A percentile compares a stretch with the other conserved stretches of the same genome.
These are phyloP conservation scores for Leucoagaricus sp. DNA, from an alignment of 1,284 basidiomycete species.

Conservation along the genomic window DNA sequence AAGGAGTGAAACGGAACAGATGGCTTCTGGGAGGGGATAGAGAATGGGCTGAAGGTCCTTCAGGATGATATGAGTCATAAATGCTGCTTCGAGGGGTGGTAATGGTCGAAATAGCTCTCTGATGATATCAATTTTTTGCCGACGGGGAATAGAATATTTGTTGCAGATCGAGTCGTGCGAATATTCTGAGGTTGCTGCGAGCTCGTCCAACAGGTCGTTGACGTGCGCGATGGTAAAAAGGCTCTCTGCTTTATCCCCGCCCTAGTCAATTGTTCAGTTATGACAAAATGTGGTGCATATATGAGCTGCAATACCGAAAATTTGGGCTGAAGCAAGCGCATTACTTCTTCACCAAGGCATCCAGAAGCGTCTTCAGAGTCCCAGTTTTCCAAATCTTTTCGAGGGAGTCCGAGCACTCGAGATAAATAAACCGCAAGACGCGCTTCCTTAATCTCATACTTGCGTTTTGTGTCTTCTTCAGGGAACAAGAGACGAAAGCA, in stretches of 20 bases:
- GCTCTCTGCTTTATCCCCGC: conserved; percentile 22
- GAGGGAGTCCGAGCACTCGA: conserved; percentile 48
- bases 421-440: conserved; percentile 59
- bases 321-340: conserved; percentile 39
- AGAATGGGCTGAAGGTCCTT: conserved; percentile 80
- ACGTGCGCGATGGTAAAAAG: conserved; percentile 49
- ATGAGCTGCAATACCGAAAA: conserved; percentile 31
- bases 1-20: conserved; percentile 50
- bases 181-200: conserved; percentile 67
- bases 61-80: conserved; percentile 82
- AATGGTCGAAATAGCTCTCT: conserved; percentile 54
- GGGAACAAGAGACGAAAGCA: conserved; percentile 82
- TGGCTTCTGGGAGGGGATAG: conserved; percentile 59
- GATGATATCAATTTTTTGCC: conserved; percentile 47
- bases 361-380: conserved; percentile 50
- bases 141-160: conserved; percentile 25
- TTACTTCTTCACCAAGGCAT: conserved; percentile 72
- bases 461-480: conserved; percentile 68
- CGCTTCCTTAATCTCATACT: conserved; percentile 75
- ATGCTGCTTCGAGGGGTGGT: conserved; percentile 59
- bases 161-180: conserved; percentile 48
- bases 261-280: neutral
- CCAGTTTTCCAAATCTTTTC: conserved; percentile 49
- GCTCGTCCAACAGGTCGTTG: conserved; percentile 68
- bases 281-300: neutral